Evolutionary conservation across 2,329 filamentous ascomycete species (phyloP).

Genomic region (Podosphaera xanthii): DNA sequence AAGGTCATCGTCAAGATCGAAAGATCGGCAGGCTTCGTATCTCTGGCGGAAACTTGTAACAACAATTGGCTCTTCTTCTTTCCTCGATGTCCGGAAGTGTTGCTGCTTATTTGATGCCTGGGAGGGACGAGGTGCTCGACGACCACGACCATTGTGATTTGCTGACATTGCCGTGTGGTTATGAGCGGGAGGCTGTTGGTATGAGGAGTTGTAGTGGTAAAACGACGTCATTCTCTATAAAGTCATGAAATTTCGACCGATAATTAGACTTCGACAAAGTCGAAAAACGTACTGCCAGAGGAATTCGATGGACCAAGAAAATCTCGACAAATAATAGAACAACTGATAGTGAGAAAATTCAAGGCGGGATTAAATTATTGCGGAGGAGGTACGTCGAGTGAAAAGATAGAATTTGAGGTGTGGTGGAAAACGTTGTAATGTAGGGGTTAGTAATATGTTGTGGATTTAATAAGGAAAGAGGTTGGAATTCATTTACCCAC

Average conservation of each 20-base stretch:
- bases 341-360: neutral
- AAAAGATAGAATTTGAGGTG: neutral
- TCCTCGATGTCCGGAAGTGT: slow-evolving; percentile 52
- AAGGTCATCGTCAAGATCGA: slow-evolving; percentile 87
- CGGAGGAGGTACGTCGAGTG: neutral
- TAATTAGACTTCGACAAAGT: neutral
- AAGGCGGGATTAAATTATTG: neutral
- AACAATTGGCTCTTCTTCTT: slow-evolving; percentile 68
- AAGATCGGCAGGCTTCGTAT: slow-evolving; percentile 79
- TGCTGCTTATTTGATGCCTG: slow-evolving; percentile 65
- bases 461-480: neutral
- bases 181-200: slow-evolving; percentile 32
- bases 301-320: neutral
- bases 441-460: neutral
- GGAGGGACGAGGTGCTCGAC: slow-evolving; percentile 59
- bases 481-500: neutral
- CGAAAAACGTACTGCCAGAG: neutral
- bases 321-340: neutral
- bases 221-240: slow-evolving; percentile 30
- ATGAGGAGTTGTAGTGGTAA: slow-evolving; percentile 33
- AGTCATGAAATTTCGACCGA: neutral
- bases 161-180: slow-evolving; percentile 24
- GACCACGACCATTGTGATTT: slow-evolving; percentile 62
- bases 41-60: slow-evolving; percentile 61
- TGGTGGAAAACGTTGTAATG: neutral